Percentiles rank a stretch among this genome's conserved stretches.
Evolutionary conservation across 179 eudicot genomes (phyloP).

Genomic region (Beta corolliflora): DNA sequence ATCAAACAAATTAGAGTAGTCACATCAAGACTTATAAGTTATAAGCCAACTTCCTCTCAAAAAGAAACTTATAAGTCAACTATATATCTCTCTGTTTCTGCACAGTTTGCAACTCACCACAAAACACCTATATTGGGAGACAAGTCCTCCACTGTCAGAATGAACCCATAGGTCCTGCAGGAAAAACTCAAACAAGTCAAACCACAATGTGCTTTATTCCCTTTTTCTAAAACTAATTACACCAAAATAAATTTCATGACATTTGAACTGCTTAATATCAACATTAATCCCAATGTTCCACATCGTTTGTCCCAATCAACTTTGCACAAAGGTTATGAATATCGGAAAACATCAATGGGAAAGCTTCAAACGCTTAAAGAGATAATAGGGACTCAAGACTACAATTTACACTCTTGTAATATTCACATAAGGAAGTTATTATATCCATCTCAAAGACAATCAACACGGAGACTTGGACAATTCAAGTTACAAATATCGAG

Average conservation of each 20-base stretch:
- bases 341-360: background rate
- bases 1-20: conserved; percentile 12
- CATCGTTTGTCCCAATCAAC: background rate
- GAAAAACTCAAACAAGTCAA: conserved; percentile 15
- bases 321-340: background rate
- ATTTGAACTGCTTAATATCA: background rate
- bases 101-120: conserved; percentile 56
- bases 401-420: background rate
- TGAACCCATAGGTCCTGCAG: conserved; percentile 91
- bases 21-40: background rate
- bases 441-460: background rate
- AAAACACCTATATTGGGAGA: conserved; percentile 92
- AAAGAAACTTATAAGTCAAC: background rate
- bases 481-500: background rate
- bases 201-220: background rate
- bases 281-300: background rate
- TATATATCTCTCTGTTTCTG: background rate
- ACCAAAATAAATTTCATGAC: background rate
- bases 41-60: too few species aligned
- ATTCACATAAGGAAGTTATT: background rate
- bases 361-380: background rate
- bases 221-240: background rate
- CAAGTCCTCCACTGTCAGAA: conserved; percentile 83
- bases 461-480: background rate
- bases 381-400: background rate